Percentiles rank a stretch among this genome's conserved stretches.
phyloP scores from a whole-genome alignment of 1,139 yeast genomes.

The Kodamaea sp. region DNA sequence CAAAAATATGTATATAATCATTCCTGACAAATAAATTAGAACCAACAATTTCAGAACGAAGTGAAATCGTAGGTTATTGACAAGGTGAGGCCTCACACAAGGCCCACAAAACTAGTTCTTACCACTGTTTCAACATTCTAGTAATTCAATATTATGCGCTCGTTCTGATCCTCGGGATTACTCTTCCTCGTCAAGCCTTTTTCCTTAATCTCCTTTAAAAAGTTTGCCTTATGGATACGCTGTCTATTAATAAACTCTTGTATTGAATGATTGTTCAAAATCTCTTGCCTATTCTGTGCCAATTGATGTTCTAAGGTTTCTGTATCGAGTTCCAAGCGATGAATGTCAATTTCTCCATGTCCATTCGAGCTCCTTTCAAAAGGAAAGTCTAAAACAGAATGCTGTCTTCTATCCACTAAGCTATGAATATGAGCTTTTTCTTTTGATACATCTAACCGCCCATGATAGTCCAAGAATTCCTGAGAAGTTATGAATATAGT shows the following conservation, averaged over 20 bases:
- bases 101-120: too few species aligned
- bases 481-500: constrained; percentile 12
- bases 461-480: constrained; percentile 14
- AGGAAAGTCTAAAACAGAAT: neutral
- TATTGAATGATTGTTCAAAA: constrained; percentile 14
- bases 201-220: constrained; percentile 24
- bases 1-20: neutral
- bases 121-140: neutral
- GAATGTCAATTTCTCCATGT: constrained; percentile 3
- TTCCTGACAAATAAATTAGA: constrained; percentile 4
- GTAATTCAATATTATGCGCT: neutral
- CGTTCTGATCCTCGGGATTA: neutral
- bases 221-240: constrained; percentile 22
- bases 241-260: constrained; percentile 21
- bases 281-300: constrained; percentile 10
- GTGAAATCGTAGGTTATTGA: too few species aligned
- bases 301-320: constrained; percentile 17
- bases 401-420: neutral
- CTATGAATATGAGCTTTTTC: neutral
- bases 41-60: too few species aligned
- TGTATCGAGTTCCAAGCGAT: constrained; percentile 19
- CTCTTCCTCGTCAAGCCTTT: constrained; percentile 24
- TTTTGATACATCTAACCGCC: neutral
- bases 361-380: neutral
- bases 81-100: too few species aligned